Base-by-base conservation (phyloP, 2,329 filamentous ascomycete species). In the Shiraia sp. region DNA sequence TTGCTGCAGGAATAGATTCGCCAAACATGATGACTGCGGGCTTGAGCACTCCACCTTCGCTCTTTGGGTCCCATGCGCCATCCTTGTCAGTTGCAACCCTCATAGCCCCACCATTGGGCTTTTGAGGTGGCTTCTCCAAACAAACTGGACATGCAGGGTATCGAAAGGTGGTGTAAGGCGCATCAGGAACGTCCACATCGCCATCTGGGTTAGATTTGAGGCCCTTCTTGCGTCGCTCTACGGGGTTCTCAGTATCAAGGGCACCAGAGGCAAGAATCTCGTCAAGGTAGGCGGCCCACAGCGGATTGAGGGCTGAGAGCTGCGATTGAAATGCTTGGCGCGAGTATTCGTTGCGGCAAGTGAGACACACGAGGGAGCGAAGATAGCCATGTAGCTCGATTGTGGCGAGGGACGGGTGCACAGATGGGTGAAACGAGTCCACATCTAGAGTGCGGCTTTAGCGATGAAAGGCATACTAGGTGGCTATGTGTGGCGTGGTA, bases 11-110 rank as follows among this genome's bases (percentile, higher is more conserved):
- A 35, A 97, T 95, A 45, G 83, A 91, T 70, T 97, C 93, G 12
- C 93, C 93, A 66, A 97, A 97, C 90, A 97, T 96, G 57, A 91
- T 85, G 2, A 99, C 91, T 1, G 88, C 88, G 3, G 93, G 93
- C 64, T 97, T 97, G 40, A 99, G 69, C 26, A 97, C 82, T 2
- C 92, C 93, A 0, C 83, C 88, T 14, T 51, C 50, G 14, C 54
- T 59, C n/a, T 25, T 41, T 2, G 45, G 42, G 27, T 55, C 53
- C 88, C 86, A 95, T 0, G 90, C 92, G 0, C 92, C 92, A 38
- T 96, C 90, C 1, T 63, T 57, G 59, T 96, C 92, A 10, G 87
- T 80, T 48, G 87, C 76, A 1, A 96, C 84, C 17, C 69, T 72
- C 10, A 56, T 36, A 1, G 25, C 36, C 10, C 13, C 78, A 75